These are phyloP conservation scores for Protomyces macrosporus DNA, from an alignment of 1,139 yeast genomes.

Conservation along the genomic window DNA sequence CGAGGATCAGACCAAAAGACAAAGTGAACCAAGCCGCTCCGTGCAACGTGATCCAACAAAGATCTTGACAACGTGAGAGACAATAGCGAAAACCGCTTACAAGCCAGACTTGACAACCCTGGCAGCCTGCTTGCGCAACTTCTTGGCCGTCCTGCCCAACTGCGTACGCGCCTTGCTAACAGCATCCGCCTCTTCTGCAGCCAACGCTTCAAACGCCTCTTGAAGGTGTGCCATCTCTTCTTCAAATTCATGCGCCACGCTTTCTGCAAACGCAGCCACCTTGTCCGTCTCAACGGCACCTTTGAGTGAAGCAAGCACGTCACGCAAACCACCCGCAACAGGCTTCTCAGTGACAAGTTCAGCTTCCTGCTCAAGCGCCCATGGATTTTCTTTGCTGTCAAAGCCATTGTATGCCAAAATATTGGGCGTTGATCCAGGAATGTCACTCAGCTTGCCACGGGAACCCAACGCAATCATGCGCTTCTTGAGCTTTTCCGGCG, in stretches of 20 bases:
- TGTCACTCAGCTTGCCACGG: slow-evolving; percentile 57
- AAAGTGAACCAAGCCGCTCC: too few relatives aligned
- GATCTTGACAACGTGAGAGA: too few relatives aligned
- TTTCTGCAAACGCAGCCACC: not conserved
- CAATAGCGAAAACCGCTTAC: not conserved
- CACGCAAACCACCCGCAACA: not conserved
- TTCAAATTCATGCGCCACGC: not conserved
- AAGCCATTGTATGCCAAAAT: slow-evolving; percentile 79
- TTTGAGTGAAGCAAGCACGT: not conserved
- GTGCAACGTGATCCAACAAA: too few relatives aligned
- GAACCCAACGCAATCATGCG: slow-evolving; percentile 79
- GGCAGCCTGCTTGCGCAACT: not conserved
- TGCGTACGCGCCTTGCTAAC: not conserved
- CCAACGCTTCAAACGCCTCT: not conserved
- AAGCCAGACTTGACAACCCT: not conserved
- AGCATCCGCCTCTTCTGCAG: not conserved
- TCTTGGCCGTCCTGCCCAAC: not conserved
- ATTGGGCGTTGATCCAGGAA: slow-evolving; percentile 83
- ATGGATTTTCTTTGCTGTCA: slow-evolving; percentile 19
- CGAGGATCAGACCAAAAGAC: too few relatives aligned
- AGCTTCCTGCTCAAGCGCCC: not conserved
- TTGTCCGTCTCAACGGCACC: not conserved
- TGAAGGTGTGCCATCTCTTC: not conserved
- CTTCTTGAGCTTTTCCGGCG: slow-evolving; percentile 86
- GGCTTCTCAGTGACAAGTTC: not conserved